Evolutionary conservation across 306 rosid species (phyloP).

Genomic region (Psophocarpus tetragonolobus): DNA sequence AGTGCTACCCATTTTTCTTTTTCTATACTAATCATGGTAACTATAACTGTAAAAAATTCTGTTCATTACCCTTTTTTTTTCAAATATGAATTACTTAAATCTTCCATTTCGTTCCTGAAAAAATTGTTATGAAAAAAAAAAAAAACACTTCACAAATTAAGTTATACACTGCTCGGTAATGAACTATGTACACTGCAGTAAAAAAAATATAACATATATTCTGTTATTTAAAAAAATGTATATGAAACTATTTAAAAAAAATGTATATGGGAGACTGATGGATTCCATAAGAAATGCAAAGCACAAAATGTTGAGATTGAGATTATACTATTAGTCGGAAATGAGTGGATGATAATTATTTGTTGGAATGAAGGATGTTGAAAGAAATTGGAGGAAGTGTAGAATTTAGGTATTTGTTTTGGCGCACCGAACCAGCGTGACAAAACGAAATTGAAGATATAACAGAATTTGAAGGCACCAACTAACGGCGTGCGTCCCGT

Average conservation of each 20-base stretch:
- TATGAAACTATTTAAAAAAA: background rate
- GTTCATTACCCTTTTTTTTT: background rate
- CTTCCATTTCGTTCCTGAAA: background rate
- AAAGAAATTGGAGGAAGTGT: background rate
- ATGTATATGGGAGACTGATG: background rate
- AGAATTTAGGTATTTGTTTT: background rate
- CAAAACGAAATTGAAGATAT: background rate
- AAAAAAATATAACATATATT: background rate
- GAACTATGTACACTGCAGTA: background rate
- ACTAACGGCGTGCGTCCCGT: slow-evolving; percentile 4
- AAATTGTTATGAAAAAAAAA: background rate
- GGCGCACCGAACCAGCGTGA: slow-evolving; percentile 42
- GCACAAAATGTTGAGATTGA: background rate
- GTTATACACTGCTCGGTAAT: background rate
- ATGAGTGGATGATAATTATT: too few species aligned
- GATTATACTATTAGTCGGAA: too few species aligned
- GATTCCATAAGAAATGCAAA: background rate
- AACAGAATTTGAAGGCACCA: background rate
- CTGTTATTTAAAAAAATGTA: background rate
- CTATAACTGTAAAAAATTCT: background rate
- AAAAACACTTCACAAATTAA: background rate
- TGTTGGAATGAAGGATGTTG: background rate
- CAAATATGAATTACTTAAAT: background rate
- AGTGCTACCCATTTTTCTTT: background rate
- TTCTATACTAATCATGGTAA: background rate